phyloP scores from a whole-genome alignment of 148 eudicot species.

The Mesembryanthemum crystallinum region DNA sequence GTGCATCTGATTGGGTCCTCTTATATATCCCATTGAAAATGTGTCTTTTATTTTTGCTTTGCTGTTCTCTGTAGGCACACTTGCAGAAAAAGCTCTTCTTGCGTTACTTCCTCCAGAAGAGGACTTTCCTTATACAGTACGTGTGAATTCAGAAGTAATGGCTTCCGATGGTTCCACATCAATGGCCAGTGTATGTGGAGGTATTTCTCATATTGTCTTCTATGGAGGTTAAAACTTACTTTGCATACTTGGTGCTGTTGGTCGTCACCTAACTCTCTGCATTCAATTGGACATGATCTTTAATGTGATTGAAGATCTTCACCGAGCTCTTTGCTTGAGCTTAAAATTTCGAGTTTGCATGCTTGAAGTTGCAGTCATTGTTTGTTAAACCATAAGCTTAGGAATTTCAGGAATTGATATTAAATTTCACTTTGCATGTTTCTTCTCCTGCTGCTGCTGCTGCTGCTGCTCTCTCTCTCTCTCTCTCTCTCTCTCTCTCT shows the following conservation, averaged over 20 bases:
- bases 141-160: conserved; percentile 97
- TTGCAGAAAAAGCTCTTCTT: conserved; percentile 97
- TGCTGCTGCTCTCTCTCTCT: too few relatives aligned
- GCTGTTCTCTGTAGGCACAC: conserved; percentile 62
- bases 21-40: background rate
- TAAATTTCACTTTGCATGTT: background rate
- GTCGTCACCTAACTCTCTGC: background rate
- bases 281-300: background rate
- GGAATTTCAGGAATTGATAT: background rate
- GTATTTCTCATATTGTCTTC: conserved; percentile 37
- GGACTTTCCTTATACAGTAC: conserved; percentile 69
- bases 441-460: too few relatives aligned
- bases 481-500: background rate
- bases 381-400: background rate
- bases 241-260: background rate
- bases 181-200: conserved; percentile 99
- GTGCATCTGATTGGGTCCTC: background rate
- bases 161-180: conserved; percentile 99
- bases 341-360: background rate
- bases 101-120: conserved; percentile 94
- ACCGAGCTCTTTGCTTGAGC: background rate
- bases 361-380: background rate
- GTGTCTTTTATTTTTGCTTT: background rate
- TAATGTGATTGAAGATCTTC: background rate
- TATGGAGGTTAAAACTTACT: background rate